A percentile compares a stretch with the other conserved stretches of the same genome.
Evolutionary conservation across 306 rosid species (phyloP).

Genomic region (Prunus kanzakura): DNA sequence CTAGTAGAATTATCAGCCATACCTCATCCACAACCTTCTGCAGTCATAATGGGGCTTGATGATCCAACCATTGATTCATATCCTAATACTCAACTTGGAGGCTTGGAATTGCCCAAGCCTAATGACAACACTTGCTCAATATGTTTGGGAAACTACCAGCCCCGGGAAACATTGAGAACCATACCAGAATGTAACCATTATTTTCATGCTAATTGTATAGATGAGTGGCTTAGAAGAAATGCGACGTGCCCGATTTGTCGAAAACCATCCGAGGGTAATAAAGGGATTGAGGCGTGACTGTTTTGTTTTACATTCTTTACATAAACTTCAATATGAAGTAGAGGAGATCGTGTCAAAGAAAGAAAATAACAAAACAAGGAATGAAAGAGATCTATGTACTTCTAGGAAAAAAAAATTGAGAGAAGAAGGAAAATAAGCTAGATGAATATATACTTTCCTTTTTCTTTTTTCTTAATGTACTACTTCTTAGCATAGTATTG

Average conservation of each 20-base stretch:
- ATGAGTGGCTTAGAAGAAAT: conserved; percentile 46
- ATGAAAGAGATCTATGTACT: too few species aligned
- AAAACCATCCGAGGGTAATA: conserved; percentile 5
- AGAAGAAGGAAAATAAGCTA: too few species aligned
- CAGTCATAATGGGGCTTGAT: conserved; percentile 35
- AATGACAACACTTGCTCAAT: conserved; percentile 34
- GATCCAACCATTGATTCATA: conserved; percentile 42
- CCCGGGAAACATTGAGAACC: conserved; percentile 36
- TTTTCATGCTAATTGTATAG: conserved; percentile 42
- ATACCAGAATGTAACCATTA: conserved; percentile 46
- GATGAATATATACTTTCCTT: too few species aligned
- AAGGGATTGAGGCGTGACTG: too few species aligned
- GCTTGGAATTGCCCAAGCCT: conserved; percentile 30
- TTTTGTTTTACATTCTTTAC: too few species aligned
- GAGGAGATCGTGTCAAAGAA: too few species aligned
- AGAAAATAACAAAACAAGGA: too few species aligned
- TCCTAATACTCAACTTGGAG: conserved; percentile 33
- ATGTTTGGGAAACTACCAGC: conserved; percentile 41
- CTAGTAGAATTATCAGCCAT: conserved; percentile 10
- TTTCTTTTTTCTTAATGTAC: too few species aligned
- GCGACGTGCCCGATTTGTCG: conserved; percentile 47
- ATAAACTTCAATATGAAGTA: too few species aligned
- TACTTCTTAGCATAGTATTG: too few species aligned
- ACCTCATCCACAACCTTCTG: conserved; percentile 5
- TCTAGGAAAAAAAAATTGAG: too few species aligned